Conservation (phyloP, 225 moss, liverwort and hornwort species). For the Marchantia polymorpha region DNA sequence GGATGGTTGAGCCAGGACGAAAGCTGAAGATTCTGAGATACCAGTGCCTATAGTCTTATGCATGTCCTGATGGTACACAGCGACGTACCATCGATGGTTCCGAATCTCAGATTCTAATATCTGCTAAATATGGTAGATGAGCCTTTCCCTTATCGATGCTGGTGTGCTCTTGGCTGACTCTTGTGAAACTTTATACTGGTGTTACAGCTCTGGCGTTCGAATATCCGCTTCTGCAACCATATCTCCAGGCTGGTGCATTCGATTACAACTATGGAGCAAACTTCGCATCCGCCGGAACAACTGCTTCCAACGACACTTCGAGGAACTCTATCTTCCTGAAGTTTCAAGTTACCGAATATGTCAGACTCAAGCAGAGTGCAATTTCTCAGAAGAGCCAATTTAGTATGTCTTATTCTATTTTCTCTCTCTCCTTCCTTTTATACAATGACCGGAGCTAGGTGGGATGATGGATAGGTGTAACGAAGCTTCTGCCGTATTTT, state of each 20-base stretch:
- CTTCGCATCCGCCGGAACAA: constrained; percentile 31
- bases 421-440: not conserved
- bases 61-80: too few relatives aligned
- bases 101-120: not conserved
- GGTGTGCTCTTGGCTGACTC: too few relatives aligned
- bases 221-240: constrained; percentile 22
- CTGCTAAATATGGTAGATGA: too few relatives aligned
- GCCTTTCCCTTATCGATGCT: too few relatives aligned
- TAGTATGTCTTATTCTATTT: too few relatives aligned
- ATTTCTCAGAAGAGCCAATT: not conserved
- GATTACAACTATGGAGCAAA: constrained; percentile 27
- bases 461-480: not conserved
- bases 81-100: too few relatives aligned
- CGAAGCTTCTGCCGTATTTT: not conserved
- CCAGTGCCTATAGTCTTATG: too few relatives aligned
- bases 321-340: constrained; percentile 17
- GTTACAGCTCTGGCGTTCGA: constrained; percentile 16
- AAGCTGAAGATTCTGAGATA: too few relatives aligned
- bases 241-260: constrained; percentile 16
- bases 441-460: not conserved
- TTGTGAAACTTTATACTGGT: too few relatives aligned
- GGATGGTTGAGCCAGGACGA: too few relatives aligned
- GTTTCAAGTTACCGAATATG: constrained; percentile 20
- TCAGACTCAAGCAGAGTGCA: constrained; percentile 17
- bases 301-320: not conserved